Evolutionary conservation across 495 filamentous ascomycete genomes (phyloP), one percentile per base, ranked within the genome.

Genomic region (Aspergillus heteromorphus): DNA sequence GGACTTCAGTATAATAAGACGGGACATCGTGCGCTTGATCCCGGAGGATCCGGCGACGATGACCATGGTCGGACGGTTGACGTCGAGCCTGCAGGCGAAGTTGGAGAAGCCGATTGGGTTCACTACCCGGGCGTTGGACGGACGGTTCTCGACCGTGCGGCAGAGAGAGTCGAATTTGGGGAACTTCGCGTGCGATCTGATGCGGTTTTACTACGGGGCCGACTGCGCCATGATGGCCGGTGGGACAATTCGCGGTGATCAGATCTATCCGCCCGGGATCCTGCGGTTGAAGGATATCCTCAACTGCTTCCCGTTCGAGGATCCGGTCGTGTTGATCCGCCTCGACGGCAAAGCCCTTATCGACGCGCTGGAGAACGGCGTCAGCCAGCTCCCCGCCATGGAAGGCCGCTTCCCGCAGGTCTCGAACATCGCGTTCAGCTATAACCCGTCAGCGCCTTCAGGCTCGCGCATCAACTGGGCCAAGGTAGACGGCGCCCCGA

Each of bases 101-200:
- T 75, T 96, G 3, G 86, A 87, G 50, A 91, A 91, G 65, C 87
- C 91, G 0, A 74, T 96, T 27, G 91, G 91, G 1, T 92, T 85
- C 65, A 92, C 89, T 0, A 80, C 83, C 2, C 83, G 81, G 0
- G 87, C 90, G 0, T 80, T 96, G 1, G 91, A 96, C 60, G 87
- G 86, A 9, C 83, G 89, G 0, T 96, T 96, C 63, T 85, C 83
- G 6, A 95, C 91, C 0, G 87, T 95, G 0, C 78, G 91, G 1
- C 66, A 79, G 20, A 71, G 72, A 17, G 91, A 96, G 68, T 89
- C 85, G 27, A 96, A 96, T 60, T 61, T 92, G 1, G 91, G 87
- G 0, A 96, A 96, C 60, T 93, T 92, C 65, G 86, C 95, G 25
- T 91, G 87, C 67, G 91, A 96, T 64, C 75, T 96, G 16, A 95